Percentiles rank a stretch among this genome's conserved stretches.
phyloP scores from a whole-genome alignment of 2,329 filamentous ascomycete species.

The Amauroascus niger region DNA sequence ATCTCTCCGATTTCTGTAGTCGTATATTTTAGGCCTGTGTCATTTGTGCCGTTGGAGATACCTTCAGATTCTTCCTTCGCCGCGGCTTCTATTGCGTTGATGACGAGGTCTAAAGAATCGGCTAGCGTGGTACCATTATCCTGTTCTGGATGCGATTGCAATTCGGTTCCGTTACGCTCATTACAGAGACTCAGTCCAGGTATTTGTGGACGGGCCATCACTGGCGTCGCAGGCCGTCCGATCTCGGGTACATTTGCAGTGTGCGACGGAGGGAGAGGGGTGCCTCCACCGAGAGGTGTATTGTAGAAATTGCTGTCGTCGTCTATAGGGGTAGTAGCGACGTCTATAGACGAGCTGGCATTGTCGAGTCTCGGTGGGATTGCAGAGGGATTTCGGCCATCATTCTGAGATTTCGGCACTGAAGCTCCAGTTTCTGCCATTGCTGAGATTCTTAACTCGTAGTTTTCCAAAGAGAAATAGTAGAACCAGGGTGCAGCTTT shows the following conservation, averaged over 20 bases:
- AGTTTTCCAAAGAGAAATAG: neutral
- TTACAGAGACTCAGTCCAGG: constrained; percentile 31
- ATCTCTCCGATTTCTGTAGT: constrained; percentile 3
- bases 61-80: neutral
- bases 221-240: constrained; percentile 7
- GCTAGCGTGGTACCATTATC: neutral
- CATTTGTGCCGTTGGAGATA: neutral
- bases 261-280: constrained; percentile 18
- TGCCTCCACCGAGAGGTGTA: constrained; percentile 28
- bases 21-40: neutral
- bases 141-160: neutral
- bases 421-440: neutral
- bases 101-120: constrained; percentile 6
- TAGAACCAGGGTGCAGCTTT: neutral
- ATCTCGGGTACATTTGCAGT: neutral
- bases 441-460: neutral
- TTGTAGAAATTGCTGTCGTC: constrained; percentile 38
- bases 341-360: neutral
- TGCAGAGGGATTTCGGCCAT: neutral
- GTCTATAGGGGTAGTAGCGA: constrained; percentile 23
- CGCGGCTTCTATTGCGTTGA: constrained; percentile 9
- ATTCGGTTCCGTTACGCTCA: neutral
- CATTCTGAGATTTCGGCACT: neutral
- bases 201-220: constrained; percentile 23
- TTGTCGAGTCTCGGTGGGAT: neutral